Base-by-base conservation (phyloP, 1,139 yeast species). In the Yamadazyma oceani region DNA sequence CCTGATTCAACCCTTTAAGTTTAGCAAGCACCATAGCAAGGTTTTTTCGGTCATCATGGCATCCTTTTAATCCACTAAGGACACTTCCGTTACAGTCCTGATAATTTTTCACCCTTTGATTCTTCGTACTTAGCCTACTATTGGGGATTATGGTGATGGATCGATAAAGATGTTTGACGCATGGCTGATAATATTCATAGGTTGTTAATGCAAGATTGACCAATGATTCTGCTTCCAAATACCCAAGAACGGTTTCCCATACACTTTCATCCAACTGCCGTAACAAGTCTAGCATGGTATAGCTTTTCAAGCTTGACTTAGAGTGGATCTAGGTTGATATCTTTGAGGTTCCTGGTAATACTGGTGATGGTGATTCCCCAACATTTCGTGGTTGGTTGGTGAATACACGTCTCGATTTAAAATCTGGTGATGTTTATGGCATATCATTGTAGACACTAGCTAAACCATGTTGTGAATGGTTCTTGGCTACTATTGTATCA, bases 181-280 rank as follows among this genome's bases (percentile, higher is more conserved):
- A 65, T 24, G 73, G 72, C 29, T 53, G 49, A 44, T 70, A 69
- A 45, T 63, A 63, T 30, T 51, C 49, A 47, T 46, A 69, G 48
- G 64, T 67, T 17, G 75, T 66, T 15, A 51, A 50, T 2, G 73
- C 59, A n/a, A 70, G 54, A 36, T 61, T 64, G 26, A 65, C 35
- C 6, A 66, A 48, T 26, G 58, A 55, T 37, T 62, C 63, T 40
- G 68, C 72, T 2, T 67, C 62, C n/a, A 66, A 52, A 36, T 50
- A 64, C 13, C 34, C 41, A 9, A 64, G 48, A 24, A 66, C n/a
- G 5, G 26, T 12, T 24, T 24, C 26, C 26, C 21, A 19, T 19
- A 19, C 21, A 8, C 8, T 8, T 19, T 8, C 21, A 19, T 19
- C 21, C 8, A 19, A 19, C 21, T 19, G 21, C 21, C 21, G 21